Conservation (phyloP, 2,329 filamentous ascomycete species). For the Xylaria hypoxylon region DNA sequence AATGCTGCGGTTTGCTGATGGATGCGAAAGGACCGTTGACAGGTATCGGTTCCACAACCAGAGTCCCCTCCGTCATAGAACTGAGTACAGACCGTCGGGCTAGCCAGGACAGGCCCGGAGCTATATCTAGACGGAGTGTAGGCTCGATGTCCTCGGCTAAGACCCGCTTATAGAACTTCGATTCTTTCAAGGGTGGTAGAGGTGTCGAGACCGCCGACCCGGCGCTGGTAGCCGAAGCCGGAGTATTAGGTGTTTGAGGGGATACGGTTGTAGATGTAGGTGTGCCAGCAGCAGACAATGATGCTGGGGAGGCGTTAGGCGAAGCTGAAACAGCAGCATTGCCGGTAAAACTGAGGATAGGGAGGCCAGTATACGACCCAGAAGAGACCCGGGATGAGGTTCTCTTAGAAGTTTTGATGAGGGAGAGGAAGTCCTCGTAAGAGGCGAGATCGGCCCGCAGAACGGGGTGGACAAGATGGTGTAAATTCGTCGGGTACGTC, state of each 20-base stretch:
- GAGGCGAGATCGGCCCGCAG: constrained; percentile 83
- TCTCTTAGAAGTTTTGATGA: constrained; percentile 76
- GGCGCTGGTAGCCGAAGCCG: constrained; percentile 63
- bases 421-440: constrained; percentile 85
- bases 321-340: constrained; percentile 61
- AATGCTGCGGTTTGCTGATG: constrained; percentile 65
- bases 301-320: constrained; percentile 71
- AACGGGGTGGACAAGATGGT: constrained; percentile 84
- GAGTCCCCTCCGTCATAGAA: constrained; percentile 83
- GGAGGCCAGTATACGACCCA: constrained; percentile 74
- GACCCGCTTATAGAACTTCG: constrained; percentile 92
- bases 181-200: constrained; percentile 81
- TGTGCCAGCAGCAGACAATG: constrained; percentile 61
- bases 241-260: constrained; percentile 69
- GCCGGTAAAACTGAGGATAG: constrained; percentile 62
- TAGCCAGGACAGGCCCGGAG: constrained; percentile 93
- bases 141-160: constrained; percentile 94
- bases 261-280: constrained; percentile 63
- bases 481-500: constrained; percentile 76
- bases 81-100: constrained; percentile 85
- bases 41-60: constrained; percentile 90
- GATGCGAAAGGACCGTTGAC: constrained; percentile 63
- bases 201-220: constrained; percentile 55
- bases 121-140: constrained; percentile 87
- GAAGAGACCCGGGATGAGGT: constrained; percentile 73